Conservation (phyloP, 2,329 filamentous ascomycete genomes). For the Thelonectria rubi region DNA sequence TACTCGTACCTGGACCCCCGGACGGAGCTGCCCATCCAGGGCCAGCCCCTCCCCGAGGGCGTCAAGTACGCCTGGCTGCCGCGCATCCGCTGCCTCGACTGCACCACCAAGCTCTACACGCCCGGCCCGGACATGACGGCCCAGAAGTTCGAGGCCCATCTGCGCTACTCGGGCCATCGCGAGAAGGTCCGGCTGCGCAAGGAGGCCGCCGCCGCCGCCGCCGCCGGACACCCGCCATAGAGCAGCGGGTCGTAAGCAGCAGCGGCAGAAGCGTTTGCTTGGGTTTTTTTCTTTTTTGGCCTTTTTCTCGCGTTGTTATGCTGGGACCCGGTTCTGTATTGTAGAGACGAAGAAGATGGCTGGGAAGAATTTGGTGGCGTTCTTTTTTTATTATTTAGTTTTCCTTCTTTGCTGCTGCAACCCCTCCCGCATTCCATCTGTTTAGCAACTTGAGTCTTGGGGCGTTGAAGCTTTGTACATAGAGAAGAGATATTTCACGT, state of each 20-base stretch:
- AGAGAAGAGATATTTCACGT: no score
- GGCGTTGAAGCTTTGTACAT: no score
- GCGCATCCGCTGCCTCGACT: slow-evolving; percentile 90
- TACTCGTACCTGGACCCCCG: slow-evolving; percentile 81
- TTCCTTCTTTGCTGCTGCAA: not conserved
- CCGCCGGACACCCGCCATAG: slow-evolving; percentile 19
- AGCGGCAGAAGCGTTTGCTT: not conserved
- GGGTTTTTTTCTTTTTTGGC: not conserved
- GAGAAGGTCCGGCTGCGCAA: slow-evolving; percentile 65
- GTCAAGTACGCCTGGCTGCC: slow-evolving; percentile 86
- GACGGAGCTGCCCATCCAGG: slow-evolving; percentile 71
- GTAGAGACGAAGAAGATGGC: slow-evolving; percentile 20
- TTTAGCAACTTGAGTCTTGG: no score
- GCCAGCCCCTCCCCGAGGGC: slow-evolving; percentile 65
- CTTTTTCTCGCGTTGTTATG: slow-evolving; percentile 5
- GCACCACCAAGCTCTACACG: slow-evolving; percentile 92
- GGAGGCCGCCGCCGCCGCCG: slow-evolving; percentile 35
- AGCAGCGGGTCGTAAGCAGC: no score
- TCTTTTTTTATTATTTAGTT: slow-evolving; percentile 25
- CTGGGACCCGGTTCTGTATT: slow-evolving; percentile 8
- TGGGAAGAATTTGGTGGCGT: slow-evolving; percentile 21
- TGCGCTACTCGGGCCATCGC: slow-evolving; percentile 84
- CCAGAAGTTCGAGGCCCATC: slow-evolving; percentile 90
- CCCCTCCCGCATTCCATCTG: no score
- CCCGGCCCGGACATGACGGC: slow-evolving; percentile 86